Conservation (phyloP, 129 eudicot genomes). For the Ambrosia artemisiifolia region DNA sequence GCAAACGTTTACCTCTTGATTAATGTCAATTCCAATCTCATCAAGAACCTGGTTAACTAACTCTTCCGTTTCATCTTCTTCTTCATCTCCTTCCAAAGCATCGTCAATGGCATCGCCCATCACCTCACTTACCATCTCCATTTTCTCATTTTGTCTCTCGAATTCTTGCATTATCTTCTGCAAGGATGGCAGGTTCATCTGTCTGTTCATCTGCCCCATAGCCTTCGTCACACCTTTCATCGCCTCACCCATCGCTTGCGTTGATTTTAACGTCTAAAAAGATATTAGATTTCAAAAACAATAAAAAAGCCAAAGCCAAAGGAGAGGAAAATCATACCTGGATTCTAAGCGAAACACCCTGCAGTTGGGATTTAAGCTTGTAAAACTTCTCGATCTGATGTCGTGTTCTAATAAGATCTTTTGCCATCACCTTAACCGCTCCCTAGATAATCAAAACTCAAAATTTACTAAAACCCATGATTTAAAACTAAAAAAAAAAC, state of each 20-base stretch:
- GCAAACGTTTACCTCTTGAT: constrained; percentile 56
- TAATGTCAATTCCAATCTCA: constrained; percentile 90
- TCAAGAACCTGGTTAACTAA: constrained; percentile 90
- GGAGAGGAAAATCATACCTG: constrained; percentile 44
- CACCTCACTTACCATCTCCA: constrained; percentile 84
- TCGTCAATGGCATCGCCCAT: constrained; percentile 99
- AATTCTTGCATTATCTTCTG: constrained; percentile 95
- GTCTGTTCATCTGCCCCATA: constrained; percentile 97
- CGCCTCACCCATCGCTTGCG: constrained; percentile 99
- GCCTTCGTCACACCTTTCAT: constrained; percentile 99
- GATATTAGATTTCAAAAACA: not conserved
- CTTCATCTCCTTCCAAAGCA: constrained; percentile 95
- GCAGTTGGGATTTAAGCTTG: constrained; percentile 91
- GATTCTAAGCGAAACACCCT: constrained; percentile 88
- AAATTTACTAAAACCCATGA: not conserved
- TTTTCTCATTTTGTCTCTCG: constrained; percentile 92
- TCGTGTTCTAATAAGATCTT: constrained; percentile 90
- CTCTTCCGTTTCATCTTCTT: constrained; percentile 94
- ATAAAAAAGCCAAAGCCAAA: not conserved
- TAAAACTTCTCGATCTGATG: constrained; percentile 89
- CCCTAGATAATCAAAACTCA: constrained; percentile 40
- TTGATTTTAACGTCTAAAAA: constrained; percentile 79
- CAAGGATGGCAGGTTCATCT: constrained; percentile 86
- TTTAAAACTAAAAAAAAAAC: not conserved
- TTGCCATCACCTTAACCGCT: constrained; percentile 95